These are phyloP conservation scores for Diaporthe capsici DNA, from an alignment of 2,329 filamentous ascomycete species.

Conservation along the genomic window DNA sequence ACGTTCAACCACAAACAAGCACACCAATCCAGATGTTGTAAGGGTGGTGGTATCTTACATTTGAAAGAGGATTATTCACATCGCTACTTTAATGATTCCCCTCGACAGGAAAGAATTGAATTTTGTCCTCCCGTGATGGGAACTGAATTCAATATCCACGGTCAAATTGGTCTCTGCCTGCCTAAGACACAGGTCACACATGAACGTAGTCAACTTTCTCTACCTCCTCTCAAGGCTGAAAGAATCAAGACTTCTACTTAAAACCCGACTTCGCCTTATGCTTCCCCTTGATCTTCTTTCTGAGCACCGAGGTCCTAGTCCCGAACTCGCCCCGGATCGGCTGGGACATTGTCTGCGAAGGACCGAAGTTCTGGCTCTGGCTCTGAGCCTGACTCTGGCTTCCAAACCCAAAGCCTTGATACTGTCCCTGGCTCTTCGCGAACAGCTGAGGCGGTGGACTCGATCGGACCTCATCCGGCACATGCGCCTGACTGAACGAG, in stretches of 20 bases:
- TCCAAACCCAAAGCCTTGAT: slow-evolving; percentile 18
- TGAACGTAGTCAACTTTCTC: neutral
- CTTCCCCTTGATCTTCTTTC: slow-evolving; percentile 56
- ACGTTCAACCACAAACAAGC: neutral
- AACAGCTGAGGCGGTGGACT: slow-evolving; percentile 35
- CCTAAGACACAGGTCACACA: neutral
- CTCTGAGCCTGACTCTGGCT: slow-evolving; percentile 42
- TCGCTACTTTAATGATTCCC: neutral
- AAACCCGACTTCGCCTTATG: slow-evolving; percentile 57
- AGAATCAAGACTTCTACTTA: slow-evolving; percentile 42
- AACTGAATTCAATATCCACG: neutral
- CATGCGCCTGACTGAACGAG: slow-evolving; percentile 28
- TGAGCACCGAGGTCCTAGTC: slow-evolving; percentile 54
- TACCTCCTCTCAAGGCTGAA: neutral
- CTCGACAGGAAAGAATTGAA: neutral
- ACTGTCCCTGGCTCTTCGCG: slow-evolving; percentile 32
- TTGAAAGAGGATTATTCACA: neutral
- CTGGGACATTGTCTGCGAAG: slow-evolving; percentile 59
- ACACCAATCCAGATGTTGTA: neutral
- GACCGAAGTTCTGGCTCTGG: slow-evolving; percentile 32
- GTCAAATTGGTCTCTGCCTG: neutral
- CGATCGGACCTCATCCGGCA: slow-evolving; percentile 29
- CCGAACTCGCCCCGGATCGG: slow-evolving; percentile 62
- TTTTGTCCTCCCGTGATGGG: neutral
- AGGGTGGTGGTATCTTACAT: neutral